Evolutionary conservation across 1,139 yeast genomes (phyloP).

Genomic region (Hansenula sp.): DNA sequence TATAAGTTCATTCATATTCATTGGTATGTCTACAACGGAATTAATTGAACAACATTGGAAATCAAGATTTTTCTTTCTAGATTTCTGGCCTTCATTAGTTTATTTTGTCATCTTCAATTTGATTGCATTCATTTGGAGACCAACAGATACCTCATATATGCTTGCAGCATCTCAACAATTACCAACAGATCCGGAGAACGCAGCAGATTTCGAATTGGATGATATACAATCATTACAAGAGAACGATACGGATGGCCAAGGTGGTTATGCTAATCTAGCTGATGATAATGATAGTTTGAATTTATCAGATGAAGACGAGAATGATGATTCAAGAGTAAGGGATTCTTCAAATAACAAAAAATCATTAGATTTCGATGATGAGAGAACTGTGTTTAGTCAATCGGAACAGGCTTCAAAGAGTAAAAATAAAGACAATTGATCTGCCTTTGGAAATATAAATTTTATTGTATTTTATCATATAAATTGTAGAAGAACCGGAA

Average conservation of each 20-base stretch:
- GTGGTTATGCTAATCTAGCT: slow-evolving; percentile 15
- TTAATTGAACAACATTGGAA: slow-evolving; percentile 91
- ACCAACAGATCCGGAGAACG: slow-evolving; percentile 74
- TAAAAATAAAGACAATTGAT: background rate
- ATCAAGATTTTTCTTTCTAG: slow-evolving; percentile 80
- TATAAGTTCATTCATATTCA: slow-evolving; percentile 64
- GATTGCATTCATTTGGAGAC: slow-evolving; percentile 93
- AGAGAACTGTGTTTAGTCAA: background rate
- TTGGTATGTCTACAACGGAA: slow-evolving; percentile 72
- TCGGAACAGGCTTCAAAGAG: background rate
- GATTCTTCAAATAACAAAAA: background rate
- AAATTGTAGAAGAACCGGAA: too few species aligned
- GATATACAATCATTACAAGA: slow-evolving; percentile 62
- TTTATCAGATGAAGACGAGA: slow-evolving; percentile 18
- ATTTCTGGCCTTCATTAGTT: slow-evolving; percentile 93
- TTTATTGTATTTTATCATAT: background rate
- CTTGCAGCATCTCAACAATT: slow-evolving; percentile 93
- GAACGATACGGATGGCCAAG: slow-evolving; percentile 26
- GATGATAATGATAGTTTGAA: slow-evolving; percentile 22
- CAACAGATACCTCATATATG: slow-evolving; percentile 92
- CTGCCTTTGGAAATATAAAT: too few species aligned
- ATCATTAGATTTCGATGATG: background rate
- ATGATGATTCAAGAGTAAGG: background rate
- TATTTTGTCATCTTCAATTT: slow-evolving; percentile 82
- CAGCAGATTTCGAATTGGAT: slow-evolving; percentile 73